Percentiles rank a stretch among this genome's conserved stretches.
Conservation (phyloP, 768 basidiomycete genomes). For the Naganishia antarctica region DNA sequence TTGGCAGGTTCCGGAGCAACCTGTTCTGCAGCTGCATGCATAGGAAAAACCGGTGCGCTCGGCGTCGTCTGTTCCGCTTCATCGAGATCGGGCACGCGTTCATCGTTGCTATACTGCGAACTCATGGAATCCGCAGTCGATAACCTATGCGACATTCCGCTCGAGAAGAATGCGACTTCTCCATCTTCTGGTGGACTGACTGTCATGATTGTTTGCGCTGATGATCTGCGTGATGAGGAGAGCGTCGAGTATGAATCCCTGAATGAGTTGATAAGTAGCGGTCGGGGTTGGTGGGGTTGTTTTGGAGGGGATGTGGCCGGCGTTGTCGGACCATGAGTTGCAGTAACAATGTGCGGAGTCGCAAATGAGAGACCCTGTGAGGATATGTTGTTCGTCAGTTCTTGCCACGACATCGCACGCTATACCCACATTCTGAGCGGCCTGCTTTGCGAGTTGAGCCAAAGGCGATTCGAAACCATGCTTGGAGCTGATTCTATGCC, state of each 20-base stretch:
- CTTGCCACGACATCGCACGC: no score
- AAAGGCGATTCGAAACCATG: constrained; percentile 18
- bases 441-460: constrained; percentile 16
- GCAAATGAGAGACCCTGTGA: constrained; percentile 4
- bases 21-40: neutral
- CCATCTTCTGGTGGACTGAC: constrained; percentile 15
- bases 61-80: neutral
- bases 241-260: constrained; percentile 10
- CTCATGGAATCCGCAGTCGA: constrained; percentile 1
- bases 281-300: neutral
- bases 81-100: no score
- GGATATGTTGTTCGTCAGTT: no score
- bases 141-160: constrained; percentile 6
- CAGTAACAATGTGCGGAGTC: neutral
- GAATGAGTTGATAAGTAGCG: constrained; percentile 15
- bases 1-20: neutral
- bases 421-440: constrained; percentile 10
- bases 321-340: neutral
- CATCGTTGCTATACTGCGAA: neutral
- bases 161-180: constrained; percentile 9
- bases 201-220: neutral
- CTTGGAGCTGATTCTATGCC: constrained; percentile 16
- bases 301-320: neutral
- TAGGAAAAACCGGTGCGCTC: neutral
- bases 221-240: constrained; percentile 10